These are phyloP conservation scores for Neurospora intermedia DNA, from an alignment of 495 filamentous ascomycete genomes.

Conservation along the genomic window DNA sequence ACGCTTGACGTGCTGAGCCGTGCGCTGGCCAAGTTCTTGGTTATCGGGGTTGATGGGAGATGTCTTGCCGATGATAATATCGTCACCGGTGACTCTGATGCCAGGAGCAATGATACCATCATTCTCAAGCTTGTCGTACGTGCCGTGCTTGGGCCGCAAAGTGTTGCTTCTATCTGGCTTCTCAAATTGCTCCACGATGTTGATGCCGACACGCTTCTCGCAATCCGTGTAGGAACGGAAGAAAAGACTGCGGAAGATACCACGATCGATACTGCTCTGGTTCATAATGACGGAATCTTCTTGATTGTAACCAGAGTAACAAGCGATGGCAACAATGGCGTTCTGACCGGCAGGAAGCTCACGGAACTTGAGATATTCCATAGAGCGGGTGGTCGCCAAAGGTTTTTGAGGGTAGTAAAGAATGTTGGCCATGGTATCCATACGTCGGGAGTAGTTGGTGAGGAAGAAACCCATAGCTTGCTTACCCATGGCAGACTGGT, in stretches of 20 bases:
- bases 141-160: conserved; percentile 81
- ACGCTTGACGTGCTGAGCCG: conserved; percentile 79
- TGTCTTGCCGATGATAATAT: conserved; percentile 99
- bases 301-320: conserved; percentile 99
- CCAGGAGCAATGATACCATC: conserved; percentile 91
- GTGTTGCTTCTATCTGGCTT: conserved; percentile 86
- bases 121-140: conserved; percentile 94
- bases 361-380: conserved; percentile 97
- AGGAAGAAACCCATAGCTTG: conserved; percentile 99
- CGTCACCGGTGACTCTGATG: conserved; percentile 88
- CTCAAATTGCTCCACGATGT: conserved; percentile 83
- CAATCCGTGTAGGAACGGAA: conserved; percentile 93
- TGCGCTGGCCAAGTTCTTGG: conserved; percentile 87
- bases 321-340: conserved; percentile 93
- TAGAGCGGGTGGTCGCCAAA: conserved; percentile 86
- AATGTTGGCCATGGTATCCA: conserved; percentile 99
- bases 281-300: conserved; percentile 99
- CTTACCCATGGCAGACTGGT: conserved; percentile 99
- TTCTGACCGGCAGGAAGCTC: conserved; percentile 97
- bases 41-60: conserved; percentile 85
- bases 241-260: conserved; percentile 94
- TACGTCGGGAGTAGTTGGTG: conserved; percentile 87
- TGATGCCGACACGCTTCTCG: conserved; percentile 88
- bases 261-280: conserved; percentile 94
- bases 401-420: conserved; percentile 99